Evolutionary conservation across 106 monocot species (phyloP), one percentile per base, ranked within the genome.

Genomic region (Cymbidium sinense): DNA sequence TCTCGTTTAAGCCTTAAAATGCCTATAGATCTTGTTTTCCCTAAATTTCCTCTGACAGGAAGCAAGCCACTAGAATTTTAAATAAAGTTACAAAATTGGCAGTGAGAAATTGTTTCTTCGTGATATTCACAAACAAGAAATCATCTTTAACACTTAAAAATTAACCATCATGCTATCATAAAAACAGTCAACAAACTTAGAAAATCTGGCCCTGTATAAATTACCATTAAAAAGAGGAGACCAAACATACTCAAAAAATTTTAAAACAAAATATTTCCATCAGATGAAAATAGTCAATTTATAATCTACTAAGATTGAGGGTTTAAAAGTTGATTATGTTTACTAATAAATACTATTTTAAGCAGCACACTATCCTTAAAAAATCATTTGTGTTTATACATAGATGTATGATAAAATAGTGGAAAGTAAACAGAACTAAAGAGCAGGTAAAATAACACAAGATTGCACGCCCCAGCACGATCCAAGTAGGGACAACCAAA

Each of bases 401-500:
- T 71, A 12, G 1, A 37, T 37, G 21, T n/a, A 71, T 21, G 37
- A 39, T 21, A 71, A 36, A 71, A 36, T 34, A n/a, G 19, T 69
- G 37, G 21, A 71, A 36, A 70, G 79, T 33, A 71, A 28, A 1
- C 17, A 67, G 31, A 17, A 71, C 36, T 28, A 75, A 75, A 79
- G 70, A 61, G 78, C 25, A 64, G 4, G 20, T 70, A 44, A 17
- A 41, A 64, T 50, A 34, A 74, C 52, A 20, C 35, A 34, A 23
- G 23, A 41, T 12, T 6, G 76, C 8, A 33, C 54, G 17, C 3
- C 41, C 3, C 36, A 36, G 41, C 39, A 35, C 34, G 25, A 73
- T 27, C 73, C 52, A 39, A 61, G 37, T 5, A 75, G 21, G 2
- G 30, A 34, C 76, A 71, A 30, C 2, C 81, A 33, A 50, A 93